Percentiles rank a stretch among this genome's conserved stretches.
These are phyloP conservation scores for Ilex paraguariensis DNA, from an alignment of 305 asterid species.

Conservation along the genomic window DNA sequence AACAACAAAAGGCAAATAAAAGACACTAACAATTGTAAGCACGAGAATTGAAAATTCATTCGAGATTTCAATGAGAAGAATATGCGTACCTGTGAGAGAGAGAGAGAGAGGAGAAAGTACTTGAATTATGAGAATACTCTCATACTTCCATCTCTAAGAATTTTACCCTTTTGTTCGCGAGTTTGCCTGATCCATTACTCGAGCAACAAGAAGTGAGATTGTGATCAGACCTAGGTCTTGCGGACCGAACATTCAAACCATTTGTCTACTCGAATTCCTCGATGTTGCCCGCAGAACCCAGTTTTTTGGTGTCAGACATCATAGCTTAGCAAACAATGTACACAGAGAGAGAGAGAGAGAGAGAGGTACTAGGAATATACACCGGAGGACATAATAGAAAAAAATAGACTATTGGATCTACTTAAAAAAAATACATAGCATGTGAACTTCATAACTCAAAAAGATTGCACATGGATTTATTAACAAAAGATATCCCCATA, in stretches of 20 bases:
- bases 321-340: constrained; percentile 27
- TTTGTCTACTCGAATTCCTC: not conserved
- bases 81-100: too few species aligned
- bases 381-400: too few species aligned
- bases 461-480: too few species aligned
- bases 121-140: not conserved
- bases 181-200: constrained; percentile 34
- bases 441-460: too few species aligned
- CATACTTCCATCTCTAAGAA: constrained; percentile 53
- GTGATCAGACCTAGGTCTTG: constrained; percentile 24
- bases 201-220: constrained; percentile 35
- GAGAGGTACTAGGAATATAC: too few species aligned
- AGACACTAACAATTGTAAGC: not conserved
- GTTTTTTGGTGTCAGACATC: constrained; percentile 26
- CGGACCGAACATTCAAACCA: constrained; percentile 12
- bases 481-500: too few species aligned
- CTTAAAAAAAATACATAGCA: too few species aligned
- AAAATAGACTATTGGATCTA: too few species aligned
- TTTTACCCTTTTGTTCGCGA: constrained; percentile 20
- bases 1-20: too few species aligned
- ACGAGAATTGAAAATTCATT: constrained; percentile 6
- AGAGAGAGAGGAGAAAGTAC: too few species aligned
- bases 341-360: too few species aligned
- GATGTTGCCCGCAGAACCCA: constrained; percentile 18
- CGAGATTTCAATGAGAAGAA: too few species aligned